A percentile compares a stretch with the other conserved stretches of the same genome.
These are phyloP conservation scores for Mortierella polycephala DNA, from an alignment of 371 early-diverging fungal species.

Conservation along the genomic window DNA sequence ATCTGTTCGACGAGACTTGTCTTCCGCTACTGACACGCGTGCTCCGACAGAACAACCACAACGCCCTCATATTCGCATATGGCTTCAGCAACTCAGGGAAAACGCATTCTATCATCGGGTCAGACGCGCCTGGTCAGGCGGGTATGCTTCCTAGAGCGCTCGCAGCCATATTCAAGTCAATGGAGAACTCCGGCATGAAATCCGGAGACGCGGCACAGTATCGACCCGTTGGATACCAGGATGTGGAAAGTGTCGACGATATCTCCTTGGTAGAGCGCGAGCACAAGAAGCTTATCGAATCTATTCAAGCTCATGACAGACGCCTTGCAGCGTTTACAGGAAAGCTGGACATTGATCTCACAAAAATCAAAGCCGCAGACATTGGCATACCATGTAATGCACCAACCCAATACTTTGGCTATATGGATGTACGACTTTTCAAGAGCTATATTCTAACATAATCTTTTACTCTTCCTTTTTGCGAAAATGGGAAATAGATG, in stretches of 20 bases:
- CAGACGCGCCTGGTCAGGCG: constrained; percentile 45
- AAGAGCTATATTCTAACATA: background rate
- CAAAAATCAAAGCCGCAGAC: background rate
- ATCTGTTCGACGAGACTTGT: constrained; percentile 70
- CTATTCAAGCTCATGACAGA: background rate
- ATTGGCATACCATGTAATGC: background rate
- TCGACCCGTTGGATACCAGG: constrained; percentile 32
- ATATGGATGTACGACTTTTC: background rate
- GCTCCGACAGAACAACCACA: constrained; percentile 61
- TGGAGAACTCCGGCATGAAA: constrained; percentile 10
- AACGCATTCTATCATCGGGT: constrained; percentile 78
- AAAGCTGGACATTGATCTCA: constrained; percentile 1
- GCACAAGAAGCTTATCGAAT: background rate
- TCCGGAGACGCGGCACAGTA: constrained; percentile 17
- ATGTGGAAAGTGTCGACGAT: constrained; percentile 22
- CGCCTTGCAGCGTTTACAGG: background rate
- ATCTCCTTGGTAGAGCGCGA: background rate
- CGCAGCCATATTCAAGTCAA: constrained; percentile 67
- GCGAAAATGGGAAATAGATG: constrained; percentile 19
- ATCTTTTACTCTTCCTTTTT: too few species aligned
- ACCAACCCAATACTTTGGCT: too few species aligned
- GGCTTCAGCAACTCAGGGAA: constrained; percentile 90
- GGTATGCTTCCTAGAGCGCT: constrained; percentile 74
- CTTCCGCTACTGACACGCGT: constrained; percentile 64
- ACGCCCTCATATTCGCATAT: constrained; percentile 77